Evolutionary conservation across 2,329 filamentous ascomycete species (phyloP).

Genomic region (Lachnellula arida): DNA sequence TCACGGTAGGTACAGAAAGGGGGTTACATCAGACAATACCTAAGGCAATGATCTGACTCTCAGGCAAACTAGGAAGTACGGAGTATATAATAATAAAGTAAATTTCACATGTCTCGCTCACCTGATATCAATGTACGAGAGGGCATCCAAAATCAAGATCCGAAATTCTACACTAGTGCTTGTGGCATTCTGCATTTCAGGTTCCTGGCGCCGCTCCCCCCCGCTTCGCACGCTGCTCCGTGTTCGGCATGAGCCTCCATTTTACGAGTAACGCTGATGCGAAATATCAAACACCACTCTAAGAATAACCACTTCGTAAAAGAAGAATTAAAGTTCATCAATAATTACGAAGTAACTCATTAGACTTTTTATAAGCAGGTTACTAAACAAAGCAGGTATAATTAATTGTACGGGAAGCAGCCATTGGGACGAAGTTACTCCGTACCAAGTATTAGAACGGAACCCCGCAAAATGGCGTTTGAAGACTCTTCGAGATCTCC

Average conservation of each 20-base stretch:
- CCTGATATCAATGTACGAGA: not conserved
- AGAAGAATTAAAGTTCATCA: not conserved
- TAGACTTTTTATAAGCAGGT: not conserved
- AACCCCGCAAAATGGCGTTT: conserved; percentile 18
- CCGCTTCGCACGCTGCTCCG: not conserved
- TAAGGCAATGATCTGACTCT: too few relatives aligned
- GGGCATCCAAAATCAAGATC: not conserved
- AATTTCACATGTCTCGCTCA: not conserved
- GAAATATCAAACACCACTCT: not conserved
- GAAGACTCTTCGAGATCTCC: conserved; percentile 20
- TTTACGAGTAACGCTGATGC: not conserved
- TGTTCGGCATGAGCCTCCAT: not conserved
- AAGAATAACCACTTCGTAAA: not conserved
- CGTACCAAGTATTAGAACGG: not conserved
- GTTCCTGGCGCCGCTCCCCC: not conserved
- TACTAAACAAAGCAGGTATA: not conserved
- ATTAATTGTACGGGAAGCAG: not conserved
- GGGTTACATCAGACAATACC: too few relatives aligned
- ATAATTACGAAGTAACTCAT: not conserved
- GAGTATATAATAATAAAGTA: too few relatives aligned
- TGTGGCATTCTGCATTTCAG: not conserved
- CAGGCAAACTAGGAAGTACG: too few relatives aligned
- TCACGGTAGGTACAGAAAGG: too few relatives aligned
- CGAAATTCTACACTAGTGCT: not conserved
- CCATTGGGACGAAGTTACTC: not conserved